Conservation (phyloP, 2,329 filamentous ascomycete genomes). For the Penicillium sp. region DNA sequence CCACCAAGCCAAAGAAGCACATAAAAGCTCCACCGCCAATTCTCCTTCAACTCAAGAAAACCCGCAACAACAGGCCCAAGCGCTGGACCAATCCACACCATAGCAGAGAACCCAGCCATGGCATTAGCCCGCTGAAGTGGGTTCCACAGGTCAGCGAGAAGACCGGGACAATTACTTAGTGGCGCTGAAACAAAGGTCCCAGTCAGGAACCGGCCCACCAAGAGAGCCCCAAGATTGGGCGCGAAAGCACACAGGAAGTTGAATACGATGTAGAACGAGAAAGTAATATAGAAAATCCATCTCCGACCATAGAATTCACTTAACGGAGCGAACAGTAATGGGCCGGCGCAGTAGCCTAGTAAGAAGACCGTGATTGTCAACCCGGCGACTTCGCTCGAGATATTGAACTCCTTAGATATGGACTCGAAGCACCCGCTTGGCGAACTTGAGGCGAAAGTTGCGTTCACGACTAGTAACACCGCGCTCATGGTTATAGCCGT, state of each 20-base stretch:
- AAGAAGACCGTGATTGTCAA: conserved; percentile 65
- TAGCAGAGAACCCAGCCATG: conserved; percentile 55
- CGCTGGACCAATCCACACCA: conserved; percentile 56
- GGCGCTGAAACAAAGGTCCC: conserved; percentile 56
- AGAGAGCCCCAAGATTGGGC: conserved; percentile 53
- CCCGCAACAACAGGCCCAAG: conserved; percentile 57
- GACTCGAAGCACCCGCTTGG: conserved; percentile 41
- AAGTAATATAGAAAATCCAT: conserved; percentile 49
- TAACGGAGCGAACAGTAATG: conserved; percentile 63
- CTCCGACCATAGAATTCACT: conserved; percentile 62
- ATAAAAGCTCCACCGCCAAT: conserved; percentile 49
- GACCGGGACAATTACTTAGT: conserved; percentile 47
- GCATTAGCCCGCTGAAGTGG: conserved; percentile 54
- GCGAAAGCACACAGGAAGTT: conserved; percentile 52
- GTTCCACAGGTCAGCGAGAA: conserved; percentile 56
- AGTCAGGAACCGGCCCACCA: conserved; percentile 57
- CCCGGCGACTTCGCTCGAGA: conserved; percentile 50
- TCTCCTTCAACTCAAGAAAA: conserved; percentile 56
- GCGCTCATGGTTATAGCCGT: conserved; percentile 13
- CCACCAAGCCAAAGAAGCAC: conserved; percentile 43
- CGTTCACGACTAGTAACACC: conserved; percentile 50
- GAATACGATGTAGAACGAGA: conserved; percentile 42
- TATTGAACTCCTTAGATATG: conserved; percentile 48
- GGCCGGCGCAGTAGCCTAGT: conserved; percentile 63
- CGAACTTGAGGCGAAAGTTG: conserved; percentile 54